These are phyloP conservation scores for Acmispon strigosus DNA, from an alignment of 306 rosid species.

Conservation along the genomic window DNA sequence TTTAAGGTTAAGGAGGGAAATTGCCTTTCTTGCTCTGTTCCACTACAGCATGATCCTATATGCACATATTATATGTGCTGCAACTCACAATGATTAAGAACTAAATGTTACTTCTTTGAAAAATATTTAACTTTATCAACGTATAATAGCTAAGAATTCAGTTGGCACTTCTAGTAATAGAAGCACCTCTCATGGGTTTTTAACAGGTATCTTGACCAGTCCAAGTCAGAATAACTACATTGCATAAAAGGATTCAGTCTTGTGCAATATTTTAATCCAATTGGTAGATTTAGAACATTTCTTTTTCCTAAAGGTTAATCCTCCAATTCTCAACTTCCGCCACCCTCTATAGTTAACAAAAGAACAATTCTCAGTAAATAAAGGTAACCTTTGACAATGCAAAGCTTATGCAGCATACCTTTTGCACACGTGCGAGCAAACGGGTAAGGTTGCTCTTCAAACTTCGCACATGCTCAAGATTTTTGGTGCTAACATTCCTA, in stretches of 20 bases:
- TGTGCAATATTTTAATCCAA: neutral
- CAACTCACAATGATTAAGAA: neutral
- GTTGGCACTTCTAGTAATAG: neutral
- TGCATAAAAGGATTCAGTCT: neutral
- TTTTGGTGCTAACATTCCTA: slow-evolving; percentile 92
- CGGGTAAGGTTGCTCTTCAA: slow-evolving; percentile 95
- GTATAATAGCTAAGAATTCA: neutral
- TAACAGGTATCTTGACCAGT: neutral
- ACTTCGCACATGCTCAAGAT: slow-evolving; percentile 92
- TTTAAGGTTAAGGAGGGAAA: neutral
- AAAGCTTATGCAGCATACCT: slow-evolving; percentile 40
- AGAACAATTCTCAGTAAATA: neutral
- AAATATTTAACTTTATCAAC: slow-evolving; percentile 1
- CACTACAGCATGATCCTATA: neutral
- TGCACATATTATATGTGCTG: neutral
- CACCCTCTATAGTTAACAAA: neutral
- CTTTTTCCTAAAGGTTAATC: neutral
- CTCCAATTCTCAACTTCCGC: slow-evolving; percentile 3
- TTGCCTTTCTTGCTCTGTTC: neutral
- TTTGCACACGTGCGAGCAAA: slow-evolving; percentile 87
- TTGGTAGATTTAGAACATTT: neutral
- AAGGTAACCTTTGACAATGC: neutral
- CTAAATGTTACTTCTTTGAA: neutral
- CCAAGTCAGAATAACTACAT: neutral
- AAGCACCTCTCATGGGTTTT: neutral